Base-by-base conservation (phyloP, 805 yeast species). In the Starmerella riodocensis region DNA sequence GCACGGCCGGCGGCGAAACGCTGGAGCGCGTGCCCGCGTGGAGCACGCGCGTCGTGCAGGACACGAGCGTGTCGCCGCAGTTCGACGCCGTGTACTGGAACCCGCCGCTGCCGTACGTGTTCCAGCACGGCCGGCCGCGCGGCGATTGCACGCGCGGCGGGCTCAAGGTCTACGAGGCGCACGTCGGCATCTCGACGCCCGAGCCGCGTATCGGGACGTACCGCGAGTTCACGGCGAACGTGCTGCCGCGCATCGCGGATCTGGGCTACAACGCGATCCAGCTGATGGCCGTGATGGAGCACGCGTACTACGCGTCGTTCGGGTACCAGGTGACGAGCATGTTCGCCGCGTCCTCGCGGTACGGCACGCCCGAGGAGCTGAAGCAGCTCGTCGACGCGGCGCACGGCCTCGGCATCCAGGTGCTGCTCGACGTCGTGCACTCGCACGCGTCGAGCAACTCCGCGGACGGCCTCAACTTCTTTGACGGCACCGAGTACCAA, bases 261-360 rank as follows among this genome's bases (percentile, higher is more conserved):
- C 67, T 86, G 43, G 96, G 96, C 27, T 88, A 88, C 60, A 84
- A 91, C 59, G 76, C 94, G 4, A 79, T 88, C 52, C 98, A 88
- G 62, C 67, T 88, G 55, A 88, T 88, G 98, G 96, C 98, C 0
- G 71, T 88, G 32, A 88, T 88, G 98, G 98, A 88, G 61, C 98
- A 88, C 58, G 97, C 98, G 1, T 88, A 88, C 58, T 88, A 88
- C 58, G 98, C 96, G 1, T 83, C 94, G 2, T 88, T 88, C 58
- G 98, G 98, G n/a, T 88, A 88, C 58, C 98, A 88, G 60, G 76
- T 88, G 21, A 86, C 97, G 18, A 81, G 78, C 43, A 91, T 88
- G 57, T 88, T 81, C 58, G 96, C 97, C 2, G 68, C 72, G 19
- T 76, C 91, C 38, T 86, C 96, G 6, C 70, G 98, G 47, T 91